These are phyloP conservation scores for Leccinellum albellum DNA, from an alignment of 768 basidiomycete genomes.

Conservation along the genomic window DNA sequence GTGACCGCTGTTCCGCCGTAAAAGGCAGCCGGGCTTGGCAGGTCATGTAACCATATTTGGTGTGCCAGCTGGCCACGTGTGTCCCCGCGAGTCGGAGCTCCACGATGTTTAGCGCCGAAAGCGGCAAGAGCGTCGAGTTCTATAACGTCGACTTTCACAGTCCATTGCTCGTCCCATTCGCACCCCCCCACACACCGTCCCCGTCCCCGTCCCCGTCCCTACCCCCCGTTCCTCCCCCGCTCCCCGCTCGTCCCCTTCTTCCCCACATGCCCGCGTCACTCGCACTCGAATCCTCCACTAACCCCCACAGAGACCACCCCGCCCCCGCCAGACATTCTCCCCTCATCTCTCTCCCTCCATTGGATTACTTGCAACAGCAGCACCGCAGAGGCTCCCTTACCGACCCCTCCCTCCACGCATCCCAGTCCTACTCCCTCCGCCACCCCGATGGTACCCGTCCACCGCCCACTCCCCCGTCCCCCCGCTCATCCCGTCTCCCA, in stretches of 20 bases:
- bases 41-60: conserved; percentile 24
- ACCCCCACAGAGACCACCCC: conserved; percentile 7
- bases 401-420: conserved; percentile 72
- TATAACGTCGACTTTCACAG: conserved; percentile 31
- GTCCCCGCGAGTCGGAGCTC: conserved; percentile 25
- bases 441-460: conserved; percentile 21
- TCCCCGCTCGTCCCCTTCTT: neutral
- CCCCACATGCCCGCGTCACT: neutral
- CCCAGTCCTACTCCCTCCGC: conserved; percentile 16
- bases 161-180: conserved; percentile 4
- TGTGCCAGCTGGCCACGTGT: conserved; percentile 26
- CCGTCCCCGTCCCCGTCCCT: too few species aligned
- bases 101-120: conserved; percentile 28
- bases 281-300: neutral
- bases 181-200: neutral
- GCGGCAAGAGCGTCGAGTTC: conserved; percentile 18
- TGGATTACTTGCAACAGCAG: conserved; percentile 67
- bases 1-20: neutral
- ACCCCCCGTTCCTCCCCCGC: neutral
- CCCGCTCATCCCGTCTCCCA: conserved; percentile 29
- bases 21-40: conserved; percentile 4
- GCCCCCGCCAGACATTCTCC: conserved; percentile 41
- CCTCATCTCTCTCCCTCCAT: conserved; percentile 63
- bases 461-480: neutral
- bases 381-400: conserved; percentile 83